These are phyloP conservation scores for Diaporthe vaccinii DNA, from an alignment of 2,329 filamentous ascomycete genomes.

Conservation along the genomic window DNA sequence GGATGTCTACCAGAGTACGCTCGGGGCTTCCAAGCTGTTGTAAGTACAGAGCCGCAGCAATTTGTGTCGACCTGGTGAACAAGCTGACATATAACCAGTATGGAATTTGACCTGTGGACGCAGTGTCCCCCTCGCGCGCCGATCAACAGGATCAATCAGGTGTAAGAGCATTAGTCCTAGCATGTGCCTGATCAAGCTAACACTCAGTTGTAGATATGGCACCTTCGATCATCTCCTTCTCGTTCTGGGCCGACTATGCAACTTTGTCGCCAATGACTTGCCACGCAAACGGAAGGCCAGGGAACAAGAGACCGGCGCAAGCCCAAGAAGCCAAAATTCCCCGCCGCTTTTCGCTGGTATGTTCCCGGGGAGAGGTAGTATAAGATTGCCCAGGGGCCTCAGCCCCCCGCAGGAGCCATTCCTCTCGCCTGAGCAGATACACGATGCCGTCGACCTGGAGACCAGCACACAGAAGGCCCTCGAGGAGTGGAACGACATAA, in stretches of 20 bases:
- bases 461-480: slow-evolving; percentile 77
- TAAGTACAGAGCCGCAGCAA: slow-evolving; percentile 63
- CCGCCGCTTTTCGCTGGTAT: slow-evolving; percentile 68
- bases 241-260: slow-evolving; percentile 82
- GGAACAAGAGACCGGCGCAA: slow-evolving; percentile 69
- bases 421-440: slow-evolving; percentile 52
- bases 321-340: slow-evolving; percentile 46
- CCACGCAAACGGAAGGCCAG: slow-evolving; percentile 80
- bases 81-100: slow-evolving; percentile 62
- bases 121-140: slow-evolving; percentile 89
- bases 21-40: slow-evolving; percentile 89
- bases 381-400: slow-evolving; percentile 68
- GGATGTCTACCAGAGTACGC: slow-evolving; percentile 89
- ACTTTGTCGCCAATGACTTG: slow-evolving; percentile 84
- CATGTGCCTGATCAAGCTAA: slow-evolving; percentile 43
- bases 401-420: slow-evolving; percentile 61
- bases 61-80: slow-evolving; percentile 3
- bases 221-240: slow-evolving; percentile 91
- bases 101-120: slow-evolving; percentile 85
- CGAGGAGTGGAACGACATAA: slow-evolving; percentile 83
- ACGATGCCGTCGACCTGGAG: slow-evolving; percentile 71
- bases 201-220: slow-evolving; percentile 72
- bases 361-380: slow-evolving; percentile 64
- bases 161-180: slow-evolving; percentile 59
- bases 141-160: slow-evolving; percentile 80